Conservation (phyloP, 1,284 basidiomycete species). For the Phellinidium pouzarii region DNA sequence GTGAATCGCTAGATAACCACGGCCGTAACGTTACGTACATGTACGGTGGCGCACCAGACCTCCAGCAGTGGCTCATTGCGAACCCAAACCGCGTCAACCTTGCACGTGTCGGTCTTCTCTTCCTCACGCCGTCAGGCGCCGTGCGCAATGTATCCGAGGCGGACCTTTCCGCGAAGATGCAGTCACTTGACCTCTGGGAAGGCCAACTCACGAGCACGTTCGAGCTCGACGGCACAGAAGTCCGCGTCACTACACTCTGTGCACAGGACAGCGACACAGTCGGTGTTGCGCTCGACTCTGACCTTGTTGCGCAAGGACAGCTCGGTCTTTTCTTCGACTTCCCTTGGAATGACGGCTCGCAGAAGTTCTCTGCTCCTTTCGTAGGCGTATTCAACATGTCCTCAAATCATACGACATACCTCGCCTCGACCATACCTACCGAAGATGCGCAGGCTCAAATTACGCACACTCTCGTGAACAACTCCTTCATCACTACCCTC, state of each 20-base stretch:
- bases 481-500: constrained; percentile 40
- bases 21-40: constrained; percentile 45
- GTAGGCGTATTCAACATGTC: constrained; percentile 46
- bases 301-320: constrained; percentile 33
- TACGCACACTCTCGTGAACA: constrained; percentile 35
- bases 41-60: constrained; percentile 40
- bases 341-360: constrained; percentile 51
- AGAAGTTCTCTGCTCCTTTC: constrained; percentile 52
- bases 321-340: constrained; percentile 53
- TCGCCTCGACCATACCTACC: constrained; percentile 24
- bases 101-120: constrained; percentile 43
- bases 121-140: constrained; percentile 29
- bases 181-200: constrained; percentile 50
- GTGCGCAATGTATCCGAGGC: constrained; percentile 33
- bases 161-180: constrained; percentile 32
- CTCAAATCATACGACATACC: constrained; percentile 40
- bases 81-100: constrained; percentile 55
- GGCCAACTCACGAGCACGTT: constrained; percentile 45
- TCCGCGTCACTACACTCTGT: constrained; percentile 37
- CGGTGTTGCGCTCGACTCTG: constrained; percentile 36
- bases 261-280: constrained; percentile 36
- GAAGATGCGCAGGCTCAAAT: constrained; percentile 32
- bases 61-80: constrained; percentile 51
- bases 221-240: constrained; percentile 28
- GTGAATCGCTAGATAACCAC: constrained; percentile 45